Percentiles rank a stretch among this genome's conserved stretches.
phyloP scores from a whole-genome alignment of 2,329 filamentous ascomycete species.

The Didymella pomorum region DNA sequence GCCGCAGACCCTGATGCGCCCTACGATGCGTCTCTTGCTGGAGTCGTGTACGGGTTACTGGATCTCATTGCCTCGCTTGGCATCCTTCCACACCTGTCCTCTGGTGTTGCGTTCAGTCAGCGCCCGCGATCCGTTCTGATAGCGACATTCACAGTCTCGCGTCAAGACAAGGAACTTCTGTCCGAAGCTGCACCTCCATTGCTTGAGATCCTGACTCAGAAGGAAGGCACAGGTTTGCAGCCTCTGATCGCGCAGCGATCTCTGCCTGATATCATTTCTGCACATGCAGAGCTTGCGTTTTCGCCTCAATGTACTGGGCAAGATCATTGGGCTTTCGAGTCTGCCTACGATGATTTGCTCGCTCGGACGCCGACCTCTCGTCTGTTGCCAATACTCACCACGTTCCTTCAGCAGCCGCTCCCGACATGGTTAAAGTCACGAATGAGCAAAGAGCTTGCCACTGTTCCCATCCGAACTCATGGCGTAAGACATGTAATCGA shows the following conservation, averaged over 20 bases:
- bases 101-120: slow-evolving; percentile 44
- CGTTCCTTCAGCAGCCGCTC: slow-evolving; percentile 68
- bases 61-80: slow-evolving; percentile 46
- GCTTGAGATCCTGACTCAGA: slow-evolving; percentile 38
- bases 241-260: slow-evolving; percentile 48
- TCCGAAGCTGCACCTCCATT: slow-evolving; percentile 26
- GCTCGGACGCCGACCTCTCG: slow-evolving; percentile 57
- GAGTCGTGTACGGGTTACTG: slow-evolving; percentile 50
- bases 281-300: slow-evolving; percentile 46
- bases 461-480: slow-evolving; percentile 67
- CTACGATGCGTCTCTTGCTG: slow-evolving; percentile 50
- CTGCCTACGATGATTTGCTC: slow-evolving; percentile 32
- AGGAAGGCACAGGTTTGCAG: slow-evolving; percentile 41
- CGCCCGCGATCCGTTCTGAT: slow-evolving; percentile 47
- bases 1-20: slow-evolving; percentile 43
- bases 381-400: slow-evolving; percentile 68
- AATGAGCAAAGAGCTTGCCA: slow-evolving; percentile 66
- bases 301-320: slow-evolving; percentile 32
- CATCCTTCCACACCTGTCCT: slow-evolving; percentile 47
- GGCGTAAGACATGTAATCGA: slow-evolving; percentile 74
- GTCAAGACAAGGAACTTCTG: slow-evolving; percentile 25
- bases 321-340: slow-evolving; percentile 22
- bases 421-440: slow-evolving; percentile 67
- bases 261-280: slow-evolving; percentile 48
- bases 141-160: slow-evolving; percentile 21